Base-by-base conservation (phyloP, 192 early-diverging fungal species). In the Entomortierella lignicola region DNA sequence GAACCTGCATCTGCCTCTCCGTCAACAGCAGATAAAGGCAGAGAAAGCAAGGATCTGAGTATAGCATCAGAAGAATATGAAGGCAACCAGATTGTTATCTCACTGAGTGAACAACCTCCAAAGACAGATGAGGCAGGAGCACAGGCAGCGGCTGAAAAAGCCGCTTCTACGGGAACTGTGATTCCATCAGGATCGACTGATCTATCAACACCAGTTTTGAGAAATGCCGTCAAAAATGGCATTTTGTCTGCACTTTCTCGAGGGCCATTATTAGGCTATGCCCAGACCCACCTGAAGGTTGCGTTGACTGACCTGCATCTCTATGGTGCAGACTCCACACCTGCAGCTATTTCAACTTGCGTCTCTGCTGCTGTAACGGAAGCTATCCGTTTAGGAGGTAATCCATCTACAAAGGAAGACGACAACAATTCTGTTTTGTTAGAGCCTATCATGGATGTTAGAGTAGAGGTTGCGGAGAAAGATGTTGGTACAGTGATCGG, bases 371-470 rank as follows among this genome's bases (percentile, higher is more conserved):
- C 89, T 15, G 75, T 92, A n/a, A 72, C 66, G 10, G 80, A 88
- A 55, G 91, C 92, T 0, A 60, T 93, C 27, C 60, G 66, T 5
- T 64, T 72, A 27, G 69, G 72, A 34, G 68, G 67, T 43, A 64
- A 48, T 34, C 18, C 55, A 34, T 60, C 54, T 10, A 42, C 55
- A 0, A 42, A 60, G 0, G 50, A 54, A 3, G 26, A 26, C 26
- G 65, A 63, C 7, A 77, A 39, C 30, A 69, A 68, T 30, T 77
- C 72, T 25, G 57, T 70, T 13, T 59, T 97, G 54, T 80, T 96
- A 3, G 95, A 99, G 72, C 97, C 97, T 2, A 85, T 97, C 59
- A 96, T 96, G 87, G 83, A 90, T 61, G 86, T 95, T 0, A 63
- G 72, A 8, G 87, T 97, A 7, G 81, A 86, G 42, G 89, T 95